phyloP scores from a whole-genome alignment of 2,329 filamentous ascomycete species.

The Sarocladium kiliense region DNA sequence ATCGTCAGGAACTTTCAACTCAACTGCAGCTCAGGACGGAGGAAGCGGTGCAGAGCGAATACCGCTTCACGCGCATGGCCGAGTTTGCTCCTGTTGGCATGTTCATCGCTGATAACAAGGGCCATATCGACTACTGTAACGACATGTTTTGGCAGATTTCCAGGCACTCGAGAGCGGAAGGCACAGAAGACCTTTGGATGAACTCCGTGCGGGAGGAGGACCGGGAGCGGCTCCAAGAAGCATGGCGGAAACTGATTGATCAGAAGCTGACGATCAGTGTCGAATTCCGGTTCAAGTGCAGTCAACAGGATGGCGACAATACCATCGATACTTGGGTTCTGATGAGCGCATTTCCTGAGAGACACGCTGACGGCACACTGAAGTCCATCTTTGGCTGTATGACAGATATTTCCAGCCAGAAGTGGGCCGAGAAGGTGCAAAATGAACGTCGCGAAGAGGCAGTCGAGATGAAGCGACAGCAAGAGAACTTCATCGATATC shows the following conservation, averaged over 20 bases:
- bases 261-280: slow-evolving; percentile 61
- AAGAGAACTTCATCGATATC: slow-evolving; percentile 69
- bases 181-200: slow-evolving; percentile 64
- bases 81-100: slow-evolving; percentile 80
- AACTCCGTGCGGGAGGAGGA: slow-evolving; percentile 66
- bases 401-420: slow-evolving; percentile 81
- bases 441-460: slow-evolving; percentile 74
- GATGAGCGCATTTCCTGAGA: slow-evolving; percentile 72
- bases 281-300: slow-evolving; percentile 71
- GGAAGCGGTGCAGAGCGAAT: slow-evolving; percentile 63
- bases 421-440: slow-evolving; percentile 77
- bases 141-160: slow-evolving; percentile 74
- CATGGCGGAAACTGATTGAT: slow-evolving; percentile 59
- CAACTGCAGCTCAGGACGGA: slow-evolving; percentile 63
- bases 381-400: slow-evolving; percentile 77
- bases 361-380: slow-evolving; percentile 55
- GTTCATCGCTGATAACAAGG: slow-evolving; percentile 71
- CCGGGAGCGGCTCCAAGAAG: slow-evolving; percentile 47
- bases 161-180: slow-evolving; percentile 53
- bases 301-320: slow-evolving; percentile 55
- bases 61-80: slow-evolving; percentile 77
- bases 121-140: slow-evolving; percentile 74
- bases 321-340: slow-evolving; percentile 69
- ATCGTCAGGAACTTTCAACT: slow-evolving; percentile 71
- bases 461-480: slow-evolving; percentile 70